These are phyloP conservation scores for Glutinoglossum americanum DNA, from an alignment of 495 filamentous ascomycete genomes.

Conservation along the genomic window DNA sequence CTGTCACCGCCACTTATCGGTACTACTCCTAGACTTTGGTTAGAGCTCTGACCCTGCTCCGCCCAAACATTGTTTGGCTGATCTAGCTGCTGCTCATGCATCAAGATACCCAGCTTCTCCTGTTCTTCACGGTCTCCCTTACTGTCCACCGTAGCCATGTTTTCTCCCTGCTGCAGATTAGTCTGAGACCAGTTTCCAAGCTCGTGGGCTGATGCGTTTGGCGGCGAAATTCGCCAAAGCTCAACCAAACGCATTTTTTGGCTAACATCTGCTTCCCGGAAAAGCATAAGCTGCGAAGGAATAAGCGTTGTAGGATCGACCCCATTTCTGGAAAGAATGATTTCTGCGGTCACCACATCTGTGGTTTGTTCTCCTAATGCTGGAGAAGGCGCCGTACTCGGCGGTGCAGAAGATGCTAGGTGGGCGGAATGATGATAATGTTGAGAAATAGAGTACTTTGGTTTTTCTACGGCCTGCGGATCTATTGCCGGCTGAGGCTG, in stretches of 20 bases:
- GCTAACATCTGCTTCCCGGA: constrained; percentile 33
- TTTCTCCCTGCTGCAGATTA: constrained; percentile 27
- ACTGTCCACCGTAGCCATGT: constrained; percentile 19
- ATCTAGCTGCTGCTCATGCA: neutral
- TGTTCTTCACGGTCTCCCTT: neutral
- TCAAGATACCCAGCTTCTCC: neutral
- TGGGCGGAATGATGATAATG: constrained; percentile 60
- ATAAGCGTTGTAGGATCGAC: constrained; percentile 33
- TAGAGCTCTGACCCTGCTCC: neutral
- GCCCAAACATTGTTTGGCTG: neutral
- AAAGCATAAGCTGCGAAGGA: constrained; percentile 34
- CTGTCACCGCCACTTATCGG: neutral
- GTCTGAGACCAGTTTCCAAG: constrained; percentile 21
- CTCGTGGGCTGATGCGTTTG: constrained; percentile 18
- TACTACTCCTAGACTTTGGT: neutral
- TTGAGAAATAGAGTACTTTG: constrained; percentile 45
- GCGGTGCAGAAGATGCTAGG: constrained; percentile 11
- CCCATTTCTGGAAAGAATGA: constrained; percentile 25
- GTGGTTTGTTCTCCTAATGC: constrained; percentile 9
- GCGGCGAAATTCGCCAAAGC: constrained; percentile 42
- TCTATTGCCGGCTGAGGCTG: constrained; percentile 15
- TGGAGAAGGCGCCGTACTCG: neutral
- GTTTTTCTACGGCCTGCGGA: constrained; percentile 10
- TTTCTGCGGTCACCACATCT: constrained; percentile 22
- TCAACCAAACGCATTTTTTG: constrained; percentile 37